Base-by-base conservation (phyloP, 192 early-diverging fungal genomes). In the Gonapodya prolifera region DNA sequence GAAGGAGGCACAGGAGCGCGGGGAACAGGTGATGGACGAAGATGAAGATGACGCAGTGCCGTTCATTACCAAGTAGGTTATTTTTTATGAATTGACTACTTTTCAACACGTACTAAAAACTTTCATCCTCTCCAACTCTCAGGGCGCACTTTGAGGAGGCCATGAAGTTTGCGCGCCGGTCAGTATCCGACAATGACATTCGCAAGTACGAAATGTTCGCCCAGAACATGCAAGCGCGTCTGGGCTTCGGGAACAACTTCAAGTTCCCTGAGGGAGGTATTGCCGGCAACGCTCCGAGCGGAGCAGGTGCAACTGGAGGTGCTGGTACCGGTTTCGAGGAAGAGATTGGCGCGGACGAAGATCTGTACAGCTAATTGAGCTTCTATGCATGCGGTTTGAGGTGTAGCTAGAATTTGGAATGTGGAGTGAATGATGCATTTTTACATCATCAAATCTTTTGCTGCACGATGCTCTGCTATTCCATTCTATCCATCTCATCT, bases 161-260 rank as follows among this genome's bases (percentile, higher is more conserved):
- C 71, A 99, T 99, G 97, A 89, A 89, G 87, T 97, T 87, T 86
- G 97, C 97, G 32, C 92, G 97, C 75, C 92, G 97, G 76, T 95
- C 93, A 16, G 97, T 99, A 2, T 92, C 90, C 75, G 95, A 98
- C 82, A 94, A 91, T 79, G 97, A 99, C 79, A 96, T 98, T 78
- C 95, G 95, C 82, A 94, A 92, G 85, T 99, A 99, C 85, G 96
- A 99, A 87, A 96, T 97, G 94, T 99, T 99, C 91, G 92, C 97
- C 23, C 95, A 96, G 82, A 99, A 96, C 84, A 85, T 99, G 83
- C 96, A 98, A 84, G 95, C 96, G 84, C 87, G 92, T 34, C 92
- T 94, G 35, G 97, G 97, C 35, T 93, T 96, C 85, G 96, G 94
- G 70, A 75, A 79, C 35, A 87, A 87, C 29, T 99, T 99, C 89